A percentile compares a stretch with the other conserved stretches of the same genome.
Conservation (phyloP, 768 basidiomycete species). For the Russula ochroleuca region DNA sequence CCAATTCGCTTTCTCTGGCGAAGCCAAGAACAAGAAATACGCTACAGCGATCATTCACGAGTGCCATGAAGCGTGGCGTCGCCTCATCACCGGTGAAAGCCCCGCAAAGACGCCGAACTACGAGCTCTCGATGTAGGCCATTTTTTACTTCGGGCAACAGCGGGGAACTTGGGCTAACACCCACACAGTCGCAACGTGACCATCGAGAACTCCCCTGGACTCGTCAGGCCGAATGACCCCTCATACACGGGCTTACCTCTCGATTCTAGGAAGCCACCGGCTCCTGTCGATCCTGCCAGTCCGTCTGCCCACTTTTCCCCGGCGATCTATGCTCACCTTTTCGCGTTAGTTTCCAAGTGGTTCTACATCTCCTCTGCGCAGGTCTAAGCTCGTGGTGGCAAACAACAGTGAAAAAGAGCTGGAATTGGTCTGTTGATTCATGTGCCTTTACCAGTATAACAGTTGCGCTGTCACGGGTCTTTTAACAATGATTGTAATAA, state of each 20-base stretch:
- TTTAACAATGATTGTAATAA: slow-evolving; percentile 8
- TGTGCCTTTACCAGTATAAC: slow-evolving; percentile 1
- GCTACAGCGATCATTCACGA: slow-evolving; percentile 99
- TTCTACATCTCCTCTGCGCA: slow-evolving; percentile 92
- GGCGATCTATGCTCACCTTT: slow-evolving; percentile 6
- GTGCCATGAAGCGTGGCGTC: slow-evolving; percentile 98
- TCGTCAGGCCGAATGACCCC: slow-evolving; percentile 57
- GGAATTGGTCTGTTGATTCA: neutral
- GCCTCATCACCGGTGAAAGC: slow-evolving; percentile 76
- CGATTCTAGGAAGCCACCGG: slow-evolving; percentile 80
- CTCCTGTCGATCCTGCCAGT: slow-evolving; percentile 89
- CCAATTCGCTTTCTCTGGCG: slow-evolving; percentile 97
- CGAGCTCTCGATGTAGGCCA: slow-evolving; percentile 73
- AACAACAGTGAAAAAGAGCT: neutral
- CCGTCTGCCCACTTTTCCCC: slow-evolving; percentile 32
- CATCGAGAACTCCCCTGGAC: slow-evolving; percentile 67
- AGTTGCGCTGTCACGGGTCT: neutral
- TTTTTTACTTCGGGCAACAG: slow-evolving; percentile 17
- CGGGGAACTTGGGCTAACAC: neutral
- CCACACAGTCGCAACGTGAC: slow-evolving; percentile 71
- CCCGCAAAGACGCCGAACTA: slow-evolving; percentile 66
- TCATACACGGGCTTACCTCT: slow-evolving; percentile 62
- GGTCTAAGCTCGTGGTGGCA: slow-evolving; percentile 41
- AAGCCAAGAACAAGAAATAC: slow-evolving; percentile 99
- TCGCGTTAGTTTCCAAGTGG: slow-evolving; percentile 73